Percentiles rank a stretch among this genome's conserved stretches.
Conservation (phyloP, 2,329 filamentous ascomycete species). For the Thielaviopsis populi region DNA sequence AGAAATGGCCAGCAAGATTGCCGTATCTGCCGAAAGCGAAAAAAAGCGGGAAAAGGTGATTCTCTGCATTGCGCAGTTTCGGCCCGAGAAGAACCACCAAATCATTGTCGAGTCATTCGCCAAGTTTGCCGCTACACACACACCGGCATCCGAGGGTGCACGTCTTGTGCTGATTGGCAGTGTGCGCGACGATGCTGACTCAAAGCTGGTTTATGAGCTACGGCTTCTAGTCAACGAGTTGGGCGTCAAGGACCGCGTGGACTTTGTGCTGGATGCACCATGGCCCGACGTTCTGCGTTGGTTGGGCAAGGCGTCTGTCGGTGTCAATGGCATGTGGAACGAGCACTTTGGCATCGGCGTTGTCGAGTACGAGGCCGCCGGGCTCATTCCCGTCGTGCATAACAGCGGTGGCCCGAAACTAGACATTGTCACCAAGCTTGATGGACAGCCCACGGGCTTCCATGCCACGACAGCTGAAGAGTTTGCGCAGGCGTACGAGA, state of each 20-base stretch:
- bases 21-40: constrained; percentile 55
- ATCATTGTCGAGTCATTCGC: constrained; percentile 77
- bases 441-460: constrained; percentile 69
- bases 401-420: constrained; percentile 82
- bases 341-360: constrained; percentile 98
- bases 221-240: constrained; percentile 77
- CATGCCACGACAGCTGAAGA: constrained; percentile 65
- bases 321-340: constrained; percentile 99
- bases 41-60: constrained; percentile 53
- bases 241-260: constrained; percentile 65
- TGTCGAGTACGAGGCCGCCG: constrained; percentile 94
- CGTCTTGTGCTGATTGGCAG: constrained; percentile 77
- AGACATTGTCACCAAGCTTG: constrained; percentile 75
- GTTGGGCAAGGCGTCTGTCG: constrained; percentile 61
- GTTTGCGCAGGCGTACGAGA: constrained; percentile 67
- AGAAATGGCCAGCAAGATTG: constrained; percentile 61
- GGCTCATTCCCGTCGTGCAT: constrained; percentile 83
- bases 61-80: constrained; percentile 92
- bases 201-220: constrained; percentile 73
- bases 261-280: constrained; percentile 78
- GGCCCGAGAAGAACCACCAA: constrained; percentile 90
- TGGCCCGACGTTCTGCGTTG: constrained; percentile 78
- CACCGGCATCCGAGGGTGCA: constrained; percentile 37
- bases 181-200: constrained; percentile 71
- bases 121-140: constrained; percentile 47